Percentiles rank a stretch among this genome's conserved stretches.
Evolutionary conservation across 495 filamentous ascomycete genomes (phyloP).

Genomic region (Trichoderma parareesei): DNA sequence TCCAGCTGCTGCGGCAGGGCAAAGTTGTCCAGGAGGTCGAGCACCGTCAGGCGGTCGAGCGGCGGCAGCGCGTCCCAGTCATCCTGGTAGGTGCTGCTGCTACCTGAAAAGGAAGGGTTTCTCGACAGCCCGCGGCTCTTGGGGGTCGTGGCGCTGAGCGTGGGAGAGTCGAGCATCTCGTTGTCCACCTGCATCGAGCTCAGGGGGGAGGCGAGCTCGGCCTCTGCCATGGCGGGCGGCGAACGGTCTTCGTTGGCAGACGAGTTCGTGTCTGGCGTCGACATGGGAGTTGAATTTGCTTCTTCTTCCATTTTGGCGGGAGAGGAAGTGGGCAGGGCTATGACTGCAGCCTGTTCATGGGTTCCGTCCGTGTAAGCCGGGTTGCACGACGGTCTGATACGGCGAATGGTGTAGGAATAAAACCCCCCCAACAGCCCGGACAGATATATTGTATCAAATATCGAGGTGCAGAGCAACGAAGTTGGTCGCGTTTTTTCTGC

Average conservation of each 20-base stretch:
- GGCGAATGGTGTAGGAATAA: neutral
- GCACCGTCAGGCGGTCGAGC: constrained; percentile 82
- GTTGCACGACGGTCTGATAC: neutral
- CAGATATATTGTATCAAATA: neutral
- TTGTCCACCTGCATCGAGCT: constrained; percentile 32
- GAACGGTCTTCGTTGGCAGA: constrained; percentile 16
- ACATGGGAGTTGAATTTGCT: constrained; percentile 25
- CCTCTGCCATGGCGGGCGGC: neutral
- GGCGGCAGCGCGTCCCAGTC: constrained; percentile 82
- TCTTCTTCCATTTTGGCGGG: constrained; percentile 42
- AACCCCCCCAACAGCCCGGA: neutral
- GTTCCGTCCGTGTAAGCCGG: neutral
- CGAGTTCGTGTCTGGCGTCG: constrained; percentile 27
- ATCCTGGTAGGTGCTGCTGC: constrained; percentile 72
- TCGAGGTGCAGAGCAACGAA: neutral
- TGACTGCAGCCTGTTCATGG: neutral
- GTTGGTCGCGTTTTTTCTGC: constrained; percentile 25
- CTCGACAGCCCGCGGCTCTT: constrained; percentile 55
- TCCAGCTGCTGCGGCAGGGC: constrained; percentile 83
- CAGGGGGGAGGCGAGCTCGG: constrained; percentile 16
- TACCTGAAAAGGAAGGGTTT: constrained; percentile 65
- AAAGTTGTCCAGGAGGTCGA: constrained; percentile 91
- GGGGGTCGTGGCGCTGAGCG: constrained; percentile 33
- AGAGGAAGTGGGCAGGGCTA: constrained; percentile 7
- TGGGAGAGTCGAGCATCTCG: constrained; percentile 34